phyloP scores from a whole-genome alignment of 768 basidiomycete genomes.

The Rhizopogon rudus region DNA sequence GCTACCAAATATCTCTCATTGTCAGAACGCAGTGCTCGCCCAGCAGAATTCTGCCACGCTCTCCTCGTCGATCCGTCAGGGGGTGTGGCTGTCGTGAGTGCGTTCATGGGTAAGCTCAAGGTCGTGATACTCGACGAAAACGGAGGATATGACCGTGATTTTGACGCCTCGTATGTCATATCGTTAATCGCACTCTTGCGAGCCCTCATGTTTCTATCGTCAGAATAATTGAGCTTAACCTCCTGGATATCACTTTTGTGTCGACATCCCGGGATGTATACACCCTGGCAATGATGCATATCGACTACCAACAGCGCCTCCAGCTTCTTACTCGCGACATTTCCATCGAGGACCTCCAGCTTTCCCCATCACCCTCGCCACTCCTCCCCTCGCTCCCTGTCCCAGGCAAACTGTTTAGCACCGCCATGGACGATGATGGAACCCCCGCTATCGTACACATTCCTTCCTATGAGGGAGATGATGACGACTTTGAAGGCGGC shows the following conservation, averaged over 20 bases:
- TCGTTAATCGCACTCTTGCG: not conserved
- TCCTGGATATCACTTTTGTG: constrained; percentile 65
- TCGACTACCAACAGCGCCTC: constrained; percentile 57
- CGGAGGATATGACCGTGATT: constrained; percentile 50
- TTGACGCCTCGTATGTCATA: constrained; percentile 56
- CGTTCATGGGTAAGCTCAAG: constrained; percentile 68
- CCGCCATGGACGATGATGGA: constrained; percentile 26
- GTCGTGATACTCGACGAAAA: constrained; percentile 48
- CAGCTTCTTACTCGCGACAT: constrained; percentile 62
- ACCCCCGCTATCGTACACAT: constrained; percentile 37
- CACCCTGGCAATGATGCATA: constrained; percentile 60
- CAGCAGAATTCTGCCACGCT: constrained; percentile 69
- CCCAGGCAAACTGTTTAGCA: constrained; percentile 39
- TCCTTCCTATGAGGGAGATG: constrained; percentile 17
- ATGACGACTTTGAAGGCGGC: constrained; percentile 50
- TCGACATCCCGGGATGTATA: constrained; percentile 35
- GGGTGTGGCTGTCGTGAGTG: constrained; percentile 53
- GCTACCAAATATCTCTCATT: constrained; percentile 46
- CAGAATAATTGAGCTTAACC: constrained; percentile 63
- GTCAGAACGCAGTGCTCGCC: constrained; percentile 50
- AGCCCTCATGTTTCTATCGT: constrained; percentile 4
- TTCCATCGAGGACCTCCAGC: constrained; percentile 33
- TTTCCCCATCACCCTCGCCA: constrained; percentile 46
- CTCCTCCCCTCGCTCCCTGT: constrained; percentile 50
- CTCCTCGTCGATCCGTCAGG: constrained; percentile 64